Evolutionary conservation across 257 asterid species (phyloP).

Genomic region (Capsicum rhomboideum): DNA sequence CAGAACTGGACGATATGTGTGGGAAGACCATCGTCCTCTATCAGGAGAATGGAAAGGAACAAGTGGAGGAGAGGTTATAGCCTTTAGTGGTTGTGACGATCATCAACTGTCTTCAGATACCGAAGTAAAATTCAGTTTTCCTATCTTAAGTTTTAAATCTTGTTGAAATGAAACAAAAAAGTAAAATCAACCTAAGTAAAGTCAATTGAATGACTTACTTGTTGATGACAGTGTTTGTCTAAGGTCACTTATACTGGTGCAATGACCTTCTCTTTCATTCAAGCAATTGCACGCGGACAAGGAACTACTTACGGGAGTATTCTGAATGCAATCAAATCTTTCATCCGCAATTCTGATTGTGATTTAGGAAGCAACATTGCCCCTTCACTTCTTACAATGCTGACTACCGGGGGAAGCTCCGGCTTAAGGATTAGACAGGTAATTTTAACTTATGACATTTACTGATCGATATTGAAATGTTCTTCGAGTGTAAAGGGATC

Average conservation of each 20-base stretch:
- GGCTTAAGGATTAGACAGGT: conserved; percentile 48
- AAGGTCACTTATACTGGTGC: conserved; percentile 89
- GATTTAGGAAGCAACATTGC: conserved; percentile 47
- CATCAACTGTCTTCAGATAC: conserved; percentile 91
- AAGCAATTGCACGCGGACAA: conserved; percentile 73
- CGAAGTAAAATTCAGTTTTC: conserved; percentile 27
- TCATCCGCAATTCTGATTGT: conserved; percentile 35
- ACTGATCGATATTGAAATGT: background rate
- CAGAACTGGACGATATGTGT: conserved; percentile 62
- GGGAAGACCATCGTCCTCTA: conserved; percentile 97
- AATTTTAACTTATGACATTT: background rate
- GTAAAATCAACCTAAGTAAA: background rate
- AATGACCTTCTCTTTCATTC: conserved; percentile 87
- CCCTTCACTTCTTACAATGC: conserved; percentile 63
- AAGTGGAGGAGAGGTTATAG: conserved; percentile 91
- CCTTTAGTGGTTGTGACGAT: conserved; percentile 94
- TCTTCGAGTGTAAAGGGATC: background rate
- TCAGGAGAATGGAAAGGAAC: conserved; percentile 95
- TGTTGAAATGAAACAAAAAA: background rate
- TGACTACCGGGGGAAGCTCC: conserved; percentile 62
- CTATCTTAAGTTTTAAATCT: background rate
- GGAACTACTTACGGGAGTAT: conserved; percentile 80
- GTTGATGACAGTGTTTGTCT: conserved; percentile 53
- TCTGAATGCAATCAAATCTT: conserved; percentile 62
- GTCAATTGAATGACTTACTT: background rate